Evolutionary conservation across 2,329 filamentous ascomycete species (phyloP), one percentile per base, ranked within the genome.

Genomic region (Didymella glomerata): DNA sequence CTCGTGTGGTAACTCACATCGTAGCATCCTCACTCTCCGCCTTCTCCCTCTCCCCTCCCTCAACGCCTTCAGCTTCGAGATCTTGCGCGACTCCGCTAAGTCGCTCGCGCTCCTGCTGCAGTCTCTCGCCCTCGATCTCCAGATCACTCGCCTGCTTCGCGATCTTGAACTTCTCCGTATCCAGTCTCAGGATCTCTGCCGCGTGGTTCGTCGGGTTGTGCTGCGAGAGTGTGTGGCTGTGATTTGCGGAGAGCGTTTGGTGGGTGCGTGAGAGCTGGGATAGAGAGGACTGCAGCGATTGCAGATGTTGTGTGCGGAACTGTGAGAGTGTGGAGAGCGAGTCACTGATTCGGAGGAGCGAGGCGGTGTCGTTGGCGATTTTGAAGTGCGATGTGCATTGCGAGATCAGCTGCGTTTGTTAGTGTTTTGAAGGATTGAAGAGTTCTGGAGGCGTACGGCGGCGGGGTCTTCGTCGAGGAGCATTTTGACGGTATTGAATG

Each of bases 321-420:
- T 93, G 88, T 68, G 91, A 86, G n/a, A 99, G 88, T 0, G 91
- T 91, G 9, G 88, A 86, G 51, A 97, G 85, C 1, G 92, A 94
- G 76, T 93, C 91, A 76, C 88, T 87, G 75, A 98, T 90, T 74
- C 95, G 92, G 20, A 89, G 83, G 20, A 98, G 86, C 62, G 91
- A 91, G 66, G 88, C 83, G 74, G 93, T 95, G 83, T 99, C 95
- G 11, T 92, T 92, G 20, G 86, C 84, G 72, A 94, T 96, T 82
- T 96, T 95, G 87, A 99, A 99, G 84, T 97, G 97, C 70, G 88
- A 85, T 72, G 96, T 90, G 41, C 93, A 97, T 81, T 96, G 90
- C 75, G 89, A 86, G 80, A 99, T 96, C 74, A 97, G 90, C 91
- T 95, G 78, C 22, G 38, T 5, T 22, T 46, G 44, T 38, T 38